Evolutionary conservation across 2,329 filamentous ascomycete species (phyloP), one percentile per base, ranked within the genome.

Genomic region (Xylaria sp.): DNA sequence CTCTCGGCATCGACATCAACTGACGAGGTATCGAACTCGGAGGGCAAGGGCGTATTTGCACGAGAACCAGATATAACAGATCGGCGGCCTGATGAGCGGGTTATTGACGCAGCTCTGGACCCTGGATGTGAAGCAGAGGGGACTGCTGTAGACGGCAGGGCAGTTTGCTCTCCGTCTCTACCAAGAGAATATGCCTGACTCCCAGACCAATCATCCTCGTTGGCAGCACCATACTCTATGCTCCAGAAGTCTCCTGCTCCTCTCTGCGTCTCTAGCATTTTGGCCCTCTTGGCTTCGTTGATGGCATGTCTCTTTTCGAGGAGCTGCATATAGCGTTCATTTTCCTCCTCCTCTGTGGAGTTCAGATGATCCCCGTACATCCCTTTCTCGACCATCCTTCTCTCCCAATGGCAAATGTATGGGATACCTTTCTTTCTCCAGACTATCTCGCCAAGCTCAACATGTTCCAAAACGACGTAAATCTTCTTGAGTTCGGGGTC

Each of bases 401-500:
- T 92, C 79, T 99, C 96, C 75, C 94, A 91, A 39, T 90, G 85
- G 75, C 93, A 93, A 72, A 98, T 92, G 76, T 94, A 92, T 65
- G 91, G 92, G 7, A 94, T 85, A 6, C 94, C 95, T 81, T 94
- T 94, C 79, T 92, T 95, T 64, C 96, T 90, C 96, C 96, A 99
- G 57, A 94, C 88, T 66, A 99, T 93, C 82, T 99, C 96, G 61
- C 96, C 95, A 49, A 95, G 88, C 79, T 98, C 94, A 66, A 98
- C 94, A 80, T 95, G 95, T 80, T 99, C 96, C 52, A 99, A 87
- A 23, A 98, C 93, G 83, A 99, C 95, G 82, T 99, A 99, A 71
- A 99, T 97, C 83, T 99, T 99, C 83, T 97, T 96, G 67, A 94
- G 89, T 76, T 94, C 93, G 1, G 95, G 95, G 79, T 99, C 96